Evolutionary conservation across 2,329 filamentous ascomycete species (phyloP).

Genomic region (Diplocarpon rosae): DNA sequence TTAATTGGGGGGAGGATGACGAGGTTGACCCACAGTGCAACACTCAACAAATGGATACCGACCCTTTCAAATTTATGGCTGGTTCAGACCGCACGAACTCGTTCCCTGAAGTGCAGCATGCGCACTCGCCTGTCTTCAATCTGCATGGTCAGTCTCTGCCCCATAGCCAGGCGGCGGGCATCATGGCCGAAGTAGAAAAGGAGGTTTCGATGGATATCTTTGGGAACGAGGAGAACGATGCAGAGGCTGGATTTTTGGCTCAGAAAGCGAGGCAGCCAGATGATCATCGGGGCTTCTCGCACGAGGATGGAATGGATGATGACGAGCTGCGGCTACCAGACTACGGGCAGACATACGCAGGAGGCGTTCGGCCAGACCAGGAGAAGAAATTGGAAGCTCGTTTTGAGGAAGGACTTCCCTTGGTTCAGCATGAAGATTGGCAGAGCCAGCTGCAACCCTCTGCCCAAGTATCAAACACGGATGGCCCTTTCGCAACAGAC

Average conservation of each 20-base stretch:
- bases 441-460: conserved; percentile 13
- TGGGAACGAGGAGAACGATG: conserved; percentile 31
- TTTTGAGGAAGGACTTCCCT: conserved; percentile 59
- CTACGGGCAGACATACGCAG: conserved; percentile 18
- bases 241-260: conserved; percentile 36
- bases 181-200: conserved; percentile 41
- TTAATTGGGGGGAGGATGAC: conserved; percentile 47
- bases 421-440: conserved; percentile 34
- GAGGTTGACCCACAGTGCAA: conserved; percentile 43
- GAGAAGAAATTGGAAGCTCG: conserved; percentile 40
- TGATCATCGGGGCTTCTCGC: not conserved
- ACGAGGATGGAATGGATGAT: not conserved
- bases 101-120: conserved; percentile 45
- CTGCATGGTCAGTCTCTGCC: conserved; percentile 32
- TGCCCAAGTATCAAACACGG: conserved; percentile 18
- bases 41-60: conserved; percentile 39
- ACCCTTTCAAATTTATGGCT: conserved; percentile 50
- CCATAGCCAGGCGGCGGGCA: conserved; percentile 41
- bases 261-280: conserved; percentile 22
- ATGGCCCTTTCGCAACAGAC: conserved; percentile 29
- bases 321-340: conserved; percentile 5
- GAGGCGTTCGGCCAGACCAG: conserved; percentile 28
- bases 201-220: conserved; percentile 18
- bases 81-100: conserved; percentile 49
- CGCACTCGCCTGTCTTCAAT: conserved; percentile 25